Evolutionary conservation across 768 basidiomycete genomes (phyloP).

Genomic region (Leccinum ochraceum): DNA sequence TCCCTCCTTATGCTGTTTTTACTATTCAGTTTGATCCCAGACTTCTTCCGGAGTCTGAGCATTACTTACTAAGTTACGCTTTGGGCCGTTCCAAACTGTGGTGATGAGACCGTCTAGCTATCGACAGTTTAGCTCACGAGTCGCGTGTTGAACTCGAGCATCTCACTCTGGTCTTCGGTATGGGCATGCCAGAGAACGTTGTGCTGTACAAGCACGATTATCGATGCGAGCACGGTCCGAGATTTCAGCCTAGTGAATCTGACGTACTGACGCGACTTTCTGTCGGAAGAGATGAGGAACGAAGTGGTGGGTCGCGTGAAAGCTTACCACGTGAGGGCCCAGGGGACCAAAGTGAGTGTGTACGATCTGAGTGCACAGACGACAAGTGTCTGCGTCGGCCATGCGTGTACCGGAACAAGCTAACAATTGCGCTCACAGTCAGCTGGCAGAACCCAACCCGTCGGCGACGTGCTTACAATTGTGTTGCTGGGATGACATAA

Average conservation of each 20-base stretch:
- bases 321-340: conserved; percentile 51
- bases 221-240: conserved; percentile 63
- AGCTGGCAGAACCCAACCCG: not conserved
- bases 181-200: conserved; percentile 87
- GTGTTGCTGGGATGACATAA: conserved; percentile 14
- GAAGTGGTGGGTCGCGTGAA: not conserved
- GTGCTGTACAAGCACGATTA: conserved; percentile 87
- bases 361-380: conserved; percentile 63
- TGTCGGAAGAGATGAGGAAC: conserved; percentile 32
- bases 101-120: too few species aligned
- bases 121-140: conserved; percentile 49
- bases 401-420: conserved; percentile 36
- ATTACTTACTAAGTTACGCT: conserved; percentile 27
- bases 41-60: too few species aligned
- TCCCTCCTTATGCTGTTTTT: too few species aligned
- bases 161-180: conserved; percentile 68
- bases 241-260: conserved; percentile 69
- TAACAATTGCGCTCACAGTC: not conserved
- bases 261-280: conserved; percentile 74
- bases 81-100: conserved; percentile 65
- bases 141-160: conserved; percentile 75
- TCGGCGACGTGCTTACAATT: not conserved
- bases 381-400: conserved; percentile 64
- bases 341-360: conserved; percentile 65
- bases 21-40: too few species aligned